A percentile compares a stretch with the other conserved stretches of the same genome.
These are phyloP conservation scores for Nemania sp. DNA, from an alignment of 2,329 filamentous ascomycete species.

Conservation along the genomic window DNA sequence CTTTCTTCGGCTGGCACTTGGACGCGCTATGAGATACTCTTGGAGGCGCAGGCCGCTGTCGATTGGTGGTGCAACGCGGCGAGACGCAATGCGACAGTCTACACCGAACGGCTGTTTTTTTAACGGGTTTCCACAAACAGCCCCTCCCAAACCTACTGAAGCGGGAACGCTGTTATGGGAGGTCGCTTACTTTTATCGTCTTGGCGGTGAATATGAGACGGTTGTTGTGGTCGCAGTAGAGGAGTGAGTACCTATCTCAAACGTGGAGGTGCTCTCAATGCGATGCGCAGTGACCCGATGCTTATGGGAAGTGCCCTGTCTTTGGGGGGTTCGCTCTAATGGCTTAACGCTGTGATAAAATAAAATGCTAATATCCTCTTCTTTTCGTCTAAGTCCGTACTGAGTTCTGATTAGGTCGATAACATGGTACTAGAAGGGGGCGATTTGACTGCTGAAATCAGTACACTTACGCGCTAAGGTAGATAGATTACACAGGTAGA, in stretches of 20 bases:
- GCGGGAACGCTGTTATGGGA: constrained; percentile 10
- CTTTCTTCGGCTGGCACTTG: constrained; percentile 35
- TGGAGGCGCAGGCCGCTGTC: constrained; percentile 34
- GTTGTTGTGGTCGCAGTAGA: constrained; percentile 1
- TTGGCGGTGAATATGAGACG: constrained; percentile 24
- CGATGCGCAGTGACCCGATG: not conserved
- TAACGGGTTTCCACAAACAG: constrained; percentile 24
- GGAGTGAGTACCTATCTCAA: constrained; percentile 4
- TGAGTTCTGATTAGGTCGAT: not conserved
- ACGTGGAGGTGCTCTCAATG: constrained; percentile 2
- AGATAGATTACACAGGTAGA: not conserved
- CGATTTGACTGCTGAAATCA: constrained; percentile 13
- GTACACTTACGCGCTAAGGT: constrained; percentile 1
- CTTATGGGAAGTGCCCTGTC: not conserved
- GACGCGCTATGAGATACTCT: constrained; percentile 25
- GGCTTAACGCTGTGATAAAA: not conserved
- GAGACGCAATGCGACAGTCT: constrained; percentile 34
- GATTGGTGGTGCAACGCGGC: constrained; percentile 34
- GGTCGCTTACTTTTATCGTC: constrained; percentile 30
- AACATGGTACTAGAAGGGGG: not conserved
- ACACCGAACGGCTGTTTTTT: constrained; percentile 20
- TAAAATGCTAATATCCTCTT: not conserved
- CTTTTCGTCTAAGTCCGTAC: not conserved
- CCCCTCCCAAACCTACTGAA: not conserved
- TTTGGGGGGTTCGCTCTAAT: not conserved